These are phyloP conservation scores for Kalmanozyma brasiliensis DNA, from an alignment of 1,284 basidiomycete species.

Conservation along the genomic window DNA sequence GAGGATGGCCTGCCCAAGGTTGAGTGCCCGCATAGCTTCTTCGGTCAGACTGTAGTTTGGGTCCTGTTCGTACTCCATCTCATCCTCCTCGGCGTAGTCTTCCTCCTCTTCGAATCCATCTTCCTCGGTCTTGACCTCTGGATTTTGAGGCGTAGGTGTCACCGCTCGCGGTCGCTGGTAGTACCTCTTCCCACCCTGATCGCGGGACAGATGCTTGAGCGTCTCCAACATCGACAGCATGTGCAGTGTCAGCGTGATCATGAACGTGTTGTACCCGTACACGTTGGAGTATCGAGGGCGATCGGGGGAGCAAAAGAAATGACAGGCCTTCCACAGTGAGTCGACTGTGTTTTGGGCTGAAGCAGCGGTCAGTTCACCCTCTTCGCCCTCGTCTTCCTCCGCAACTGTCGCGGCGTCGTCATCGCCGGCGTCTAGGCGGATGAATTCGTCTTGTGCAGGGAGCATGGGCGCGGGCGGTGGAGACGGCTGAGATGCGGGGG, in stretches of 20 bases:
- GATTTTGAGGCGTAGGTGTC: neutral
- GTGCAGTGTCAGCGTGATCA: conserved; percentile 29
- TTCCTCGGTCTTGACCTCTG: neutral
- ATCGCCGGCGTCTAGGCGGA: neutral
- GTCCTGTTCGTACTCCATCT: neutral
- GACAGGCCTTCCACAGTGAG: conserved; percentile 27
- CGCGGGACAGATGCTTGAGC: conserved; percentile 25
- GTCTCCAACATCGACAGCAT: conserved; percentile 30
- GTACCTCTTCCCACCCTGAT: neutral
- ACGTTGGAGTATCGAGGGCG: conserved; percentile 25
- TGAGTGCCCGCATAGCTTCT: conserved; percentile 10
- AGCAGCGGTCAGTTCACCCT: conserved; percentile 14
- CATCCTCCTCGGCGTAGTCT: conserved; percentile 2
- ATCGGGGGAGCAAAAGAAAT: conserved; percentile 26
- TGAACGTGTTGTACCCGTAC: conserved; percentile 45
- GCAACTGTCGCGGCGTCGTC: neutral
- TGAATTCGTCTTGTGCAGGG: neutral
- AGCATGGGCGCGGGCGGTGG: neutral
- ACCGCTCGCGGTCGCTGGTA: conserved; percentile 1
- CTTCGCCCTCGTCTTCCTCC: conserved; percentile 12
- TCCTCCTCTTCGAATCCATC: neutral
- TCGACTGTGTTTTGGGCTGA: conserved; percentile 22
- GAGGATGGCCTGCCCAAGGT: conserved; percentile 8
- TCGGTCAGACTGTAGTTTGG: conserved; percentile 15
- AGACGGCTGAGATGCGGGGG: neutral